phyloP scores from a whole-genome alignment of 106 monocot species.

The Dactylorhiza incarnata region DNA sequence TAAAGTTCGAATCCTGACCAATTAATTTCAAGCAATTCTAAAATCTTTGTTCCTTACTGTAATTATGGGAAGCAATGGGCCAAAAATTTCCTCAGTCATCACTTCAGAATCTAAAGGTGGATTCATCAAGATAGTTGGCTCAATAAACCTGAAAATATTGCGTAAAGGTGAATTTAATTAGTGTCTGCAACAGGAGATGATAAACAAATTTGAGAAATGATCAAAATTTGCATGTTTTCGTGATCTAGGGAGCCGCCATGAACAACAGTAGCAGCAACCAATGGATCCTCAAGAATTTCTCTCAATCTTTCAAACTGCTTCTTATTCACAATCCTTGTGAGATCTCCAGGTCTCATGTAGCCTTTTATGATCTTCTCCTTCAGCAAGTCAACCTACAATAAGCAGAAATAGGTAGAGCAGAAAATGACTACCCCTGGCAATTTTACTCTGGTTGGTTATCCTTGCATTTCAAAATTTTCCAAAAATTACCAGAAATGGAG shows the following conservation, averaged over 20 bases:
- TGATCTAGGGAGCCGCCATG: slow-evolving; percentile 56
- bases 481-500: slow-evolving; percentile 37
- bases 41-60: slow-evolving; percentile 32
- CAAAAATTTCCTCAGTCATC: slow-evolving; percentile 92
- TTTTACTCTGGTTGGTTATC: background rate
- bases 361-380: slow-evolving; percentile 35
- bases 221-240: background rate
- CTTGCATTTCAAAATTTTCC: background rate
- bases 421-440: background rate
- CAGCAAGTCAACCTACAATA: slow-evolving; percentile 44
- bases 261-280: slow-evolving; percentile 39
- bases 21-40: background rate
- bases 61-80: slow-evolving; percentile 71
- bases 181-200: background rate
- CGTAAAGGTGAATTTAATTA: background rate
- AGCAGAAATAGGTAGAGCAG: background rate
- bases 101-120: slow-evolving; percentile 69
- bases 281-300: slow-evolving; percentile 41
- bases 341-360: slow-evolving; percentile 13
- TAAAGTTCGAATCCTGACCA: background rate
- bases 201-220: background rate
- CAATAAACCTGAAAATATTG: slow-evolving; percentile 40
- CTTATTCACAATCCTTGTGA: slow-evolving; percentile 47
- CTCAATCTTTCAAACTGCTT: slow-evolving; percentile 57
- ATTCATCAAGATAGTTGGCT: slow-evolving; percentile 78